Evolutionary conservation across 306 rosid genomes (phyloP).

Genomic region (Fragaria iinumae): DNA sequence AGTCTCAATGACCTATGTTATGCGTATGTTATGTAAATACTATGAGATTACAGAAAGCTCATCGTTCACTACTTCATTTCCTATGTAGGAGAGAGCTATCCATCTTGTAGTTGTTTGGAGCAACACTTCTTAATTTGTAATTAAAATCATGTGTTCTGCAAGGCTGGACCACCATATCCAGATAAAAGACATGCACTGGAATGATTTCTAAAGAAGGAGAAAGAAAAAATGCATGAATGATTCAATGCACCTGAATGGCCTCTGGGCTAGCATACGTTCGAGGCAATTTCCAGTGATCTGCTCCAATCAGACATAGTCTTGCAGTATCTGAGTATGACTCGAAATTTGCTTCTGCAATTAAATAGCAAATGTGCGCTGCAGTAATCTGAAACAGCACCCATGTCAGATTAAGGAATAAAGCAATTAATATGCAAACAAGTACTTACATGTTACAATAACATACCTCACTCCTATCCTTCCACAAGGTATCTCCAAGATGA

Average conservation of each 20-base stretch:
- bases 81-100: neutral
- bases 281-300: slow-evolving; percentile 92
- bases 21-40: neutral
- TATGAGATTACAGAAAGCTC: neutral
- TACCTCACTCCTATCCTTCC: slow-evolving; percentile 95
- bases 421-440: neutral
- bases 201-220: slow-evolving; percentile 13
- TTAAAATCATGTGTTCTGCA: slow-evolving; percentile 5
- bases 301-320: slow-evolving; percentile 87
- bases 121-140: neutral
- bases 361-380: slow-evolving; percentile 95
- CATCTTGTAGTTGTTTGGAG: neutral
- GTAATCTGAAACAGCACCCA: slow-evolving; percentile 54
- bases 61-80: neutral
- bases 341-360: slow-evolving; percentile 90
- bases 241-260: slow-evolving; percentile 80
- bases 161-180: slow-evolving; percentile 13
- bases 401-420: slow-evolving; percentile 30
- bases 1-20: neutral
- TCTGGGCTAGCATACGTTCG: slow-evolving; percentile 91
- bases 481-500: slow-evolving; percentile 89
- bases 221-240: slow-evolving; percentile 13
- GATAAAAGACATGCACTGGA: slow-evolving; percentile 5
- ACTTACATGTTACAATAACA: slow-evolving; percentile 8
- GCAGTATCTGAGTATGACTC: slow-evolving; percentile 81